A percentile compares a stretch with the other conserved stretches of the same genome.
These are phyloP conservation scores for Musa schizocarpa DNA, from an alignment of 176 grass and related monocot species.

Conservation along the genomic window DNA sequence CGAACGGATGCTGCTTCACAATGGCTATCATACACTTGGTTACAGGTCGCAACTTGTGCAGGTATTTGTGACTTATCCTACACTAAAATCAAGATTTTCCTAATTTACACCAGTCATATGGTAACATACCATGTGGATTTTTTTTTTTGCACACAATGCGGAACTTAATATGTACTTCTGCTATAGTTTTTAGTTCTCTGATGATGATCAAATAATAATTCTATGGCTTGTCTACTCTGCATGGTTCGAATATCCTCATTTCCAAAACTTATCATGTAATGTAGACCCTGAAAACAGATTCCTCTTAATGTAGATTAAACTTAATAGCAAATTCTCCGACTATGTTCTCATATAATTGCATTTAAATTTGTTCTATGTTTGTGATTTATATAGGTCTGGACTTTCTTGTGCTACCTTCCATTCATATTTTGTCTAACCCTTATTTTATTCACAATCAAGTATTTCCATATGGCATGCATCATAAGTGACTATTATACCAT, in stretches of 20 bases:
- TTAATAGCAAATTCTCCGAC: too few species aligned
- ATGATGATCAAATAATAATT: background rate
- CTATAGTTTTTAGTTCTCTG: too few species aligned
- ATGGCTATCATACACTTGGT: constrained; percentile 94
- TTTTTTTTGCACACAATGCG: too few species aligned
- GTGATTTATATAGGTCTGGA: background rate
- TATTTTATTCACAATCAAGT: background rate
- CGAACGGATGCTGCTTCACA: constrained; percentile 92
- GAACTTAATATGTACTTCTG: too few species aligned
- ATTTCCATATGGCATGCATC: too few species aligned
- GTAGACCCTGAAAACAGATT: too few species aligned
- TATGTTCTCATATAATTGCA: too few species aligned
- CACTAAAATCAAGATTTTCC: background rate
- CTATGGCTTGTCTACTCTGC: background rate
- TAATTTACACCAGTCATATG: background rate
- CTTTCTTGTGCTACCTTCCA: background rate
- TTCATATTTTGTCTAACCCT: background rate
- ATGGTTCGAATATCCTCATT: background rate
- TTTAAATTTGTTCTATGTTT: too few species aligned
- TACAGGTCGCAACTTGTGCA: constrained; percentile 87
- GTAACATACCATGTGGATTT: background rate
- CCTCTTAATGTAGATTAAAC: too few species aligned
- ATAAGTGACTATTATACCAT: too few species aligned
- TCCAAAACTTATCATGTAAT: background rate
- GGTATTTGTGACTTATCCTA: constrained; percentile 29